Conservation (phyloP, 495 filamentous ascomycete species). For the Xylaria intraflava region DNA sequence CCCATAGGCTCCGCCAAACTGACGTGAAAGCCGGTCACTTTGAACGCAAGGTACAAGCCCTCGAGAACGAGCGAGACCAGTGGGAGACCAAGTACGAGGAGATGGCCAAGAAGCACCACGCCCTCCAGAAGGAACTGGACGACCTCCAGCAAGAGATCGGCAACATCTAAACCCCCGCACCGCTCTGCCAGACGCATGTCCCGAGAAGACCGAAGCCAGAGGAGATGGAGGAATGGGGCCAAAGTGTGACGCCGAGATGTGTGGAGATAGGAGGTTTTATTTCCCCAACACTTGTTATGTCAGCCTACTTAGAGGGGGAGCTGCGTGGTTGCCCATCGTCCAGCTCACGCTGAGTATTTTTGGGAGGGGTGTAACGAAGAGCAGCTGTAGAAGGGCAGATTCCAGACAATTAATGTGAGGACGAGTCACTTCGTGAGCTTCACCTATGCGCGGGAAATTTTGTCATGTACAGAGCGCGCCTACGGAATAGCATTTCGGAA, state of each 20-base stretch:
- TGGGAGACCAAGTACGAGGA: slow-evolving; percentile 98
- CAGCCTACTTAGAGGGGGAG: slow-evolving; percentile 1
- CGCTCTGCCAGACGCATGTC: neutral
- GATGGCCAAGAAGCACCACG: slow-evolving; percentile 77
- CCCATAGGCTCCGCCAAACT: slow-evolving; percentile 82
- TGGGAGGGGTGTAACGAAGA: neutral
- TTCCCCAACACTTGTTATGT: neutral
- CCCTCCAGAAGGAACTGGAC: slow-evolving; percentile 85
- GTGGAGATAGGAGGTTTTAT: slow-evolving; percentile 8
- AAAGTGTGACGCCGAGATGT: slow-evolving; percentile 1
- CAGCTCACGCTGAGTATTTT: slow-evolving; percentile 8
- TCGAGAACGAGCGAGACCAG: slow-evolving; percentile 79
- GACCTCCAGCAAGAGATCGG: slow-evolving; percentile 82
- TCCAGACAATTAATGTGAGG: slow-evolving; percentile 7
- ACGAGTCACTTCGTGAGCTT: neutral
- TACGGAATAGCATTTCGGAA: neutral
- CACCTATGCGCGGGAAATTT: slow-evolving; percentile 2
- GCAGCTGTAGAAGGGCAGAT: slow-evolving; percentile 1
- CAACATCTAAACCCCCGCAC: slow-evolving; percentile 61
- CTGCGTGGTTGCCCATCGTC: neutral
- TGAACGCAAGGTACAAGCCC: slow-evolving; percentile 97
- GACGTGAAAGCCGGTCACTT: slow-evolving; percentile 99
- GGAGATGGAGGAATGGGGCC: neutral
- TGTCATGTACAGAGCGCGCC: slow-evolving; percentile 5
- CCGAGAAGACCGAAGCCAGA: neutral